Base-by-base conservation (phyloP, 164 flowering plant genomes). In the Paratinospora sagittata region DNA sequence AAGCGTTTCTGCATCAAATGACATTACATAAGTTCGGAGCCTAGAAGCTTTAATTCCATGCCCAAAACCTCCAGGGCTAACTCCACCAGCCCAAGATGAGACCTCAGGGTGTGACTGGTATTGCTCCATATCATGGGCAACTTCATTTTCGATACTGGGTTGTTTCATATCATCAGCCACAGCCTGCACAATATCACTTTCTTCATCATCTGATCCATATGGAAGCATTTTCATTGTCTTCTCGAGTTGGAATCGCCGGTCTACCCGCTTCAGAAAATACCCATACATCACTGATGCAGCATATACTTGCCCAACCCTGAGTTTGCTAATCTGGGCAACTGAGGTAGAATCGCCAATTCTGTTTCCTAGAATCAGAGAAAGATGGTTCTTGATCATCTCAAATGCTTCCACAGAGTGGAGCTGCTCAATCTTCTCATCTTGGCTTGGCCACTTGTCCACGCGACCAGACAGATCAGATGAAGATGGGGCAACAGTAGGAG, bases 201-300 rank as follows among this genome's bases (percentile, higher is more conserved):
- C 84, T 63, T 81, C 82, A 36, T 71, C 86, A 52, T 80, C 81
- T 3, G 66, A 70, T 6, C 77, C 87, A 70, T 68, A 72, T 27
- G 96, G 92, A 75, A 95, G 97, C 27, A 79, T 66, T 78, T 87
- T 95, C 88, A 91, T 87, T 3, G 84, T 76, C 83, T 92, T 92
- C 82, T 95, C 99, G 1, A 95, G 94, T 82, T 95, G 99, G 82
- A 95, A 92, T 77, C 97, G 82, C 81, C 91, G 93, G 72, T 92
- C 99, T 39, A 95, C 89, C 43, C 96, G 84, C 78, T 85, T 95
- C 21, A 95, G 90, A 75, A 95, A 95, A 79, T 95, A 95, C 2
- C 99, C 99, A 78, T 90, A 95, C 97, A 95, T 92, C 14, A 95
- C 85, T 0, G 98, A 95, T 5, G 99, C 99, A 55, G 97, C 97